Evolutionary conservation across 2,329 filamentous ascomycete species (phyloP).

Genomic region (Colletotrichum falcatum): DNA sequence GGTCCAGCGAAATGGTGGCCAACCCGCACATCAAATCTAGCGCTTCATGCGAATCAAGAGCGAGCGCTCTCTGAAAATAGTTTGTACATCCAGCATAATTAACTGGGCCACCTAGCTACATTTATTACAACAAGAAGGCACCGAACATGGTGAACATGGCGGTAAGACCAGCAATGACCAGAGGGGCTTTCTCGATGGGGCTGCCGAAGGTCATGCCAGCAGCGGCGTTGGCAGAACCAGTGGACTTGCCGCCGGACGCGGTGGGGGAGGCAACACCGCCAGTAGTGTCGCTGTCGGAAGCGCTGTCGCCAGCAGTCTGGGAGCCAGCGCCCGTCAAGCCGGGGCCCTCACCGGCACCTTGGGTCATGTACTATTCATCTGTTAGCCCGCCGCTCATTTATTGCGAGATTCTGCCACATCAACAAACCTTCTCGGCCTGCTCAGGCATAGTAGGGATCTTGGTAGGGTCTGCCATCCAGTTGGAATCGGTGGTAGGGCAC

Average conservation of each 20-base stretch:
- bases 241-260: constrained; percentile 50
- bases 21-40: constrained; percentile 30
- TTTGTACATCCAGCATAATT: constrained; percentile 38
- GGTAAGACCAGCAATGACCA: constrained; percentile 52
- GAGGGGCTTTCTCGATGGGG: constrained; percentile 44
- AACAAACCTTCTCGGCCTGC: constrained; percentile 53
- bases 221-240: constrained; percentile 50
- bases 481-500: constrained; percentile 62
- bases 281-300: constrained; percentile 56
- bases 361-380: constrained; percentile 59
- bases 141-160: constrained; percentile 55
- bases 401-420: neutral
- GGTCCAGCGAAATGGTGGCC: constrained; percentile 26
- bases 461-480: constrained; percentile 65
- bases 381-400: neutral
- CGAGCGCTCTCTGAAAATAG: constrained; percentile 22
- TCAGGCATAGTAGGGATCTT: constrained; percentile 64
- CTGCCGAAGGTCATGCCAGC: constrained; percentile 45
- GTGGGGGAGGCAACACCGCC: constrained; percentile 54
- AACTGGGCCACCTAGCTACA: constrained; percentile 8
- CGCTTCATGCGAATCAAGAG: constrained; percentile 30
- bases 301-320: constrained; percentile 60
- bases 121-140: constrained; percentile 54
- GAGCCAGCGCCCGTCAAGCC: constrained; percentile 66
- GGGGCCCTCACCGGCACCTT: constrained; percentile 65